Base-by-base conservation (phyloP, 2,329 filamentous ascomycete genomes). In the Beauveria varroae region DNA sequence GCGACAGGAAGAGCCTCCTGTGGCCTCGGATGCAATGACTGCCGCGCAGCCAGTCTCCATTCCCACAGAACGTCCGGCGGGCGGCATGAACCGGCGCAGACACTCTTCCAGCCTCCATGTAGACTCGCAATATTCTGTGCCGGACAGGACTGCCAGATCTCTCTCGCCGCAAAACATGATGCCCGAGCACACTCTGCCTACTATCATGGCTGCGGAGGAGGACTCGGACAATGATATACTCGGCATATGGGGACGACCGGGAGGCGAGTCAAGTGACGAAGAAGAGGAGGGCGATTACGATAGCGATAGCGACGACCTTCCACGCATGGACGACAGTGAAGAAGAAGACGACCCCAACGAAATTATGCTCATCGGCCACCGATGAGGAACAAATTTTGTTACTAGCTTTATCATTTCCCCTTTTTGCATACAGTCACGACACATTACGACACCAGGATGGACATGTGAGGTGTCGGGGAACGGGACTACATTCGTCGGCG, bases 181-280 rank as follows among this genome's bases (percentile, higher is more conserved):
- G 6, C 64, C 68, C 12, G 71, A 71, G 12, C 64, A 67, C 3
- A 66, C 69, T 18, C 62, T 68, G 50, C 62, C 68, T 18, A 65
- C 69, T 30, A 62, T 69, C 1, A 62, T 70, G 5, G 63, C 67
- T n/a, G 68, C 69, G 8, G 71, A 77, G 12, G 74, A 75, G 9
- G 81, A 83, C 18, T 81, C 80, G 0, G 79, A 82, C 20, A 78
- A 79, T 9, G 84, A 85, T 60, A 80, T 87, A 62, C 68, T 87
- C 34, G 79, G 81, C 34, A 79, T 87, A 55, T 87, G 84, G 82
- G 78, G 69, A 51, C 76, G 72, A 10, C 73, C 75, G 14, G 76
- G 76, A 6, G 76, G 78, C 2, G 76, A 75, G n/a, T 76, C 76
- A 3, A 75, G 71, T 8, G 78, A 79, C 47, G 79, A 81, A 2